Evolutionary conservation across 2,329 filamentous ascomycete species (phyloP), one percentile per base, ranked within the genome.

Genomic region (Diaporthe citrichinensis): DNA sequence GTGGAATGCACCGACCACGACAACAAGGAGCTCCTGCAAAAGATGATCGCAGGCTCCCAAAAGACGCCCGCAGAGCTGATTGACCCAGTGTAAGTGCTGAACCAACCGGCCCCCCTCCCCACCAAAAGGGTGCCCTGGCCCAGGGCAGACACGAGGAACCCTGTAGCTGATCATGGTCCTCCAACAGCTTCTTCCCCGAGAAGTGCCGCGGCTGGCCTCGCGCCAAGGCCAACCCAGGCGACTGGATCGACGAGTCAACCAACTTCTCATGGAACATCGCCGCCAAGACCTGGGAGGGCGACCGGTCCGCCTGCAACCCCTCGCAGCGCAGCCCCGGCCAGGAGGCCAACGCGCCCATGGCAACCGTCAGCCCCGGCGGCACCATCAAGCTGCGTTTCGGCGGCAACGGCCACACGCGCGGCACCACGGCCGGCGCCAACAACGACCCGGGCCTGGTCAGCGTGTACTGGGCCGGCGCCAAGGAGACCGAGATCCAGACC

Each of bases 201-300:
- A 17, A 55, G 3, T 69, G 65, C 65, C 65, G 49, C 65, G 65
- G 65, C 65, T 69, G 65, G 65, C 65, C 65, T 36, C 65, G 65
- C 15, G 65, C 65, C 65, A 69, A 69, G 65, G 49, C 46, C 49
- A 69, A 69, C 65, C 65, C 65, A 9, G 65, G 65, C 17, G 65
- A 69, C 65, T 69, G 65, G 65, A 69, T 69, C 65, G 65, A 69
- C 49, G 65, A 69, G 65, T 69, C 65, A 12, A 69, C 65, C 65
- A 69, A 69, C 65, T 69, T 17, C 65, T 69, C 65, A 20, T 69
- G 65, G 65, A 69, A 69, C 65, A 69, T 69, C 46, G 46, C 65
- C 14, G 65, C 65, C 49, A 69, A 69, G 49, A 31, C 46, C 49
- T 69, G 17, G 1, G 65, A 69, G 65, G 65, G 65, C n/a, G 65